A percentile compares a stretch with the other conserved stretches of the same genome.
These are phyloP conservation scores for Globisporangium abappressorium DNA, from an alignment of 352 stramenopile genomes.

Conservation along the genomic window DNA sequence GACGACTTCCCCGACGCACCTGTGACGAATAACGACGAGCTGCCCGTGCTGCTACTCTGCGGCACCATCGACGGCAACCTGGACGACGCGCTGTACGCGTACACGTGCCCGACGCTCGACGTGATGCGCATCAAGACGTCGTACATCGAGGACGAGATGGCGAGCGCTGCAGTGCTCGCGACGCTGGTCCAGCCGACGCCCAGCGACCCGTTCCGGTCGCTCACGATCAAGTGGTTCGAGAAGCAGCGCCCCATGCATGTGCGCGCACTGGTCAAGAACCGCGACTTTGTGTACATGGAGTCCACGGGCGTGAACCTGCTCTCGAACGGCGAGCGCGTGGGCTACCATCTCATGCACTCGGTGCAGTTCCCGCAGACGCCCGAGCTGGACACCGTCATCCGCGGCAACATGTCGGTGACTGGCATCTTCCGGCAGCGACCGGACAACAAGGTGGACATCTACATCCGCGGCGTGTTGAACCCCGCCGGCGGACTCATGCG, in stretches of 20 bases:
- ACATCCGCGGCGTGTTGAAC: conserved; percentile 32
- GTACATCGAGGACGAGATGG: conserved; percentile 42
- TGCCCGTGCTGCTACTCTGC: conserved; percentile 28
- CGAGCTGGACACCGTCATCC: conserved; percentile 28
- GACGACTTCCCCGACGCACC: conserved; percentile 3
- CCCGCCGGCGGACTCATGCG: conserved; percentile 40
- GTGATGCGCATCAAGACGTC: conserved; percentile 47
- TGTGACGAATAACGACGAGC: conserved; percentile 2
- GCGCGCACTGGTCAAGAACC: conserved; percentile 39
- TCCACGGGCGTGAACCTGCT: conserved; percentile 39
- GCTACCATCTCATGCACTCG: conserved; percentile 64
- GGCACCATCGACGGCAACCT: conserved; percentile 48
- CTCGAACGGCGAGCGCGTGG: conserved; percentile 46
- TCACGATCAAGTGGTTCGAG: conserved; percentile 66
- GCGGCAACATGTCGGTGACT: conserved; percentile 51
- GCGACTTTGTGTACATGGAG: conserved; percentile 61
- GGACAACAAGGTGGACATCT: conserved; percentile 20
- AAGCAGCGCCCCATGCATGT: conserved; percentile 38
- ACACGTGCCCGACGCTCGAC: conserved; percentile 32
- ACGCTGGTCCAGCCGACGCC: conserved; percentile 39
- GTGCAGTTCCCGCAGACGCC: conserved; percentile 52
- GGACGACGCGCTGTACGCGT: conserved; percentile 63
- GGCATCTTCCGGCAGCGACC: conserved; percentile 47
- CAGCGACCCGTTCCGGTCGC: conserved; percentile 44
- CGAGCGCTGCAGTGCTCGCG: conserved; percentile 44